phyloP scores from a whole-genome alignment of 1,284 basidiomycete species.

The Leccinum laetum region DNA sequence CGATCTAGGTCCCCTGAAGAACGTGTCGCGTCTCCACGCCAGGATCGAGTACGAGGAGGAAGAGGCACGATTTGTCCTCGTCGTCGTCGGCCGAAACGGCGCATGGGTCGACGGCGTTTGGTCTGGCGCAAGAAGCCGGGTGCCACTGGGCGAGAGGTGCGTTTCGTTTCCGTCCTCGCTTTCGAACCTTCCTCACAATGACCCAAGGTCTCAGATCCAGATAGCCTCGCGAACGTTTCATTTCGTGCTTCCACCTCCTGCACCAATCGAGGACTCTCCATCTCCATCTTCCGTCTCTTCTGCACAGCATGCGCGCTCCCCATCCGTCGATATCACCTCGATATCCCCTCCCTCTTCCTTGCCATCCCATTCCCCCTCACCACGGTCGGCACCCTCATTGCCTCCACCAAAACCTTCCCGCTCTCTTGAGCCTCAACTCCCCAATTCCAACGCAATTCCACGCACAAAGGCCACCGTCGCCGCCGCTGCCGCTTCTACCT shows the following conservation, averaged over 20 bases:
- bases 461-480: constrained; percentile 47
- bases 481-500: constrained; percentile 23
- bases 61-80: constrained; percentile 87
- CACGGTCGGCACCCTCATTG: constrained; percentile 35
- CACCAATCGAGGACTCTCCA: constrained; percentile 71
- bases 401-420: constrained; percentile 38
- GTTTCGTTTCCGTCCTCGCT: constrained; percentile 26
- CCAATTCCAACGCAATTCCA: constrained; percentile 59
- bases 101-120: constrained; percentile 98
- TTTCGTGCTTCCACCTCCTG: constrained; percentile 85
- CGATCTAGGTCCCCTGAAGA: constrained; percentile 96
- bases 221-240: constrained; percentile 98
- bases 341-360: constrained; percentile 80
- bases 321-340: constrained; percentile 78
- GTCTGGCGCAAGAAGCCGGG: constrained; percentile 85
- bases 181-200: constrained; percentile 7
- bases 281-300: constrained; percentile 72
- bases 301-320: constrained; percentile 58
- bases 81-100: constrained; percentile 93
- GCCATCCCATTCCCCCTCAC: constrained; percentile 70
- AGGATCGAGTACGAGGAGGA: constrained; percentile 91
- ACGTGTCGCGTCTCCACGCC: constrained; percentile 95
- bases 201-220: constrained; percentile 94
- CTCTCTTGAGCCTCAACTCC: constrained; percentile 47
- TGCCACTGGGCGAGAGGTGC: constrained; percentile 81